Conservation (phyloP, 106 monocot species). For the Vanilla planifolia region DNA sequence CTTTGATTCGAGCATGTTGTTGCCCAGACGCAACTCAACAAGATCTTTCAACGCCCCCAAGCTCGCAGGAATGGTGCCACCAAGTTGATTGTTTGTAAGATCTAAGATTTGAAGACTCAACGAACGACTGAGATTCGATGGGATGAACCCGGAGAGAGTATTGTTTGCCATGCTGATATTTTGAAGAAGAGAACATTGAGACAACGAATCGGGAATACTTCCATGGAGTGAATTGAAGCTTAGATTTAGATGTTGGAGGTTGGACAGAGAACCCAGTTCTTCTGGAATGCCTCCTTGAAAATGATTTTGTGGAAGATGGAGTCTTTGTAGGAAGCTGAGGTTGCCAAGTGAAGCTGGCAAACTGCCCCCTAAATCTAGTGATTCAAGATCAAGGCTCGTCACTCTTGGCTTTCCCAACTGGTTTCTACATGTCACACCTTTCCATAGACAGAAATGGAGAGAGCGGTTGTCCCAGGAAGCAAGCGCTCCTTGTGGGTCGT, state of each 20-base stretch:
- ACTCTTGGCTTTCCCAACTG: slow-evolving; percentile 2
- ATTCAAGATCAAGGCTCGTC: slow-evolving; percentile 11
- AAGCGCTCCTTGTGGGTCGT: slow-evolving; percentile 10
- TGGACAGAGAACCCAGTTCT: slow-evolving; percentile 16
- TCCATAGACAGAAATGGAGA: slow-evolving; percentile 22
- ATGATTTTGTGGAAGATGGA: slow-evolving; percentile 22
- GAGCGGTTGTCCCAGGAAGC: slow-evolving; percentile 30
- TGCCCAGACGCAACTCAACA: not conserved
- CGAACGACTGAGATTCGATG: slow-evolving; percentile 20
- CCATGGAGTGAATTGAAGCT: slow-evolving; percentile 25
- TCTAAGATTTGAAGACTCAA: slow-evolving; percentile 4
- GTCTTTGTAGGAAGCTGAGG: slow-evolving; percentile 28
- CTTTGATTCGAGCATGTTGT: slow-evolving; percentile 17
- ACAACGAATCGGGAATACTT: slow-evolving; percentile 13
- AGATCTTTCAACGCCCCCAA: slow-evolving; percentile 12
- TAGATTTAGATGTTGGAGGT: slow-evolving; percentile 12
- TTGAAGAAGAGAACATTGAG: slow-evolving; percentile 1
- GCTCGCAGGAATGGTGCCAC: slow-evolving; percentile 17
- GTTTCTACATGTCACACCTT: slow-evolving; percentile 26
- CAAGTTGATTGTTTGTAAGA: slow-evolving; percentile 12
- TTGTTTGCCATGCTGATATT: slow-evolving; percentile 13
- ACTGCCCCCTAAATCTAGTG: slow-evolving; percentile 13
- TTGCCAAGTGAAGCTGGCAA: slow-evolving; percentile 27
- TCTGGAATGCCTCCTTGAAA: slow-evolving; percentile 14
- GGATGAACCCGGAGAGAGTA: slow-evolving; percentile 13